Percentiles rank a stretch among this genome's conserved stretches.
phyloP scores from a whole-genome alignment of 2,329 filamentous ascomycete genomes.

The Xylariales sp. region DNA sequence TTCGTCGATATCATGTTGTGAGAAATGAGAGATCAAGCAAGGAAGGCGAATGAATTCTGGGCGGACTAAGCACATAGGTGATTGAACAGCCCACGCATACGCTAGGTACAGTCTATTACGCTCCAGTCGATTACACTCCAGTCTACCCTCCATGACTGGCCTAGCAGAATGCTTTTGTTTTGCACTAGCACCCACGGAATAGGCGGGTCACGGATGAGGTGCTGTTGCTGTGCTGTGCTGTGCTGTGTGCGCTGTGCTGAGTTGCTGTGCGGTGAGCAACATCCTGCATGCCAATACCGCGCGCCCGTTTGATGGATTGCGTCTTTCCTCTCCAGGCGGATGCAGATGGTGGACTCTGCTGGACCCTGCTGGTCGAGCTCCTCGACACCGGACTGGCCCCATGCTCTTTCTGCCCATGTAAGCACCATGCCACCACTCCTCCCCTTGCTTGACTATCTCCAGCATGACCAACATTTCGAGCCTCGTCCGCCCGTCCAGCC shows the following conservation, averaged over 20 bases:
- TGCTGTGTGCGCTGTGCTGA: neutral
- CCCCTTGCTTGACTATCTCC: slow-evolving; percentile 17
- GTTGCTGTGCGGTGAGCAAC: slow-evolving; percentile 31
- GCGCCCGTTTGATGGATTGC: slow-evolving; percentile 12
- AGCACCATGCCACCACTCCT: neutral
- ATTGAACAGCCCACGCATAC: slow-evolving; percentile 19
- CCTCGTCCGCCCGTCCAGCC: slow-evolving; percentile 32
- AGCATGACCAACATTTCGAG: slow-evolving; percentile 32
- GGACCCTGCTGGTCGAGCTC: slow-evolving; percentile 12
- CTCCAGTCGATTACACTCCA: too few relatives aligned
- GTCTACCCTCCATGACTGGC: neutral
- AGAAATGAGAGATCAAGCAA: slow-evolving; percentile 4
- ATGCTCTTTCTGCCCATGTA: neutral
- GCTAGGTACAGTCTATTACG: too few relatives aligned
- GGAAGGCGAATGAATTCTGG: neutral
- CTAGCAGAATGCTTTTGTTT: neutral
- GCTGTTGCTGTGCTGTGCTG: slow-evolving; percentile 2
- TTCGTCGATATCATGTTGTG: too few relatives aligned
- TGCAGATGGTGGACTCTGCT: slow-evolving; percentile 23
- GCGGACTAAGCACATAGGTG: neutral
- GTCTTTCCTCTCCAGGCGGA: slow-evolving; percentile 9
- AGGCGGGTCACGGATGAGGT: neutral
- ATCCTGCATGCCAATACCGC: slow-evolving; percentile 31
- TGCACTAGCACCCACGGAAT: slow-evolving; percentile 1
- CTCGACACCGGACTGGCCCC: slow-evolving; percentile 10